Conservation (phyloP, 1,284 basidiomycete genomes). For the Ganoderma sinense region DNA sequence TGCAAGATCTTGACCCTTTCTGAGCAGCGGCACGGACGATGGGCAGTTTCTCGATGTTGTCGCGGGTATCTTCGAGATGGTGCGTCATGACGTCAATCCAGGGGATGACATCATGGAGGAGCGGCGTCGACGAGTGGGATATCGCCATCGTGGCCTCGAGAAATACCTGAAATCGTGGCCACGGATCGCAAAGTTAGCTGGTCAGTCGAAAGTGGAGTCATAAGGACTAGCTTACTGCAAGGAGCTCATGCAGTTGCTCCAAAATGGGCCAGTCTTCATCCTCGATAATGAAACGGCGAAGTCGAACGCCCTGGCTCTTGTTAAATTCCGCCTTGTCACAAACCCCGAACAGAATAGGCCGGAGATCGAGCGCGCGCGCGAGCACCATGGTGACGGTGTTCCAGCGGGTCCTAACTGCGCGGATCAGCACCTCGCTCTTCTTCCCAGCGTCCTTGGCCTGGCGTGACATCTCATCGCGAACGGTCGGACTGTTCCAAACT, state of each 20-base stretch:
- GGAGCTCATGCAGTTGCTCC: too few species aligned
- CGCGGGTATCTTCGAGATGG: slow-evolving; percentile 29
- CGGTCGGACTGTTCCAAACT: not conserved
- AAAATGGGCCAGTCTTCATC: too few species aligned
- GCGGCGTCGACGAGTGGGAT: slow-evolving; percentile 20
- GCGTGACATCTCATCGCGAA: not conserved
- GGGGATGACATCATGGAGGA: slow-evolving; percentile 35
- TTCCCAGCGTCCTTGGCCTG: not conserved
- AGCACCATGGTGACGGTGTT: not conserved
- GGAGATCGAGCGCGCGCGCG: not conserved
- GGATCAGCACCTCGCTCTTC: not conserved
- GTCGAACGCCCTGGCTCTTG: too few species aligned
- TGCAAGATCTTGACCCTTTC: slow-evolving; percentile 38
- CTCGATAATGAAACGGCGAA: too few species aligned
- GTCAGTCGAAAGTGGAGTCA: too few species aligned
- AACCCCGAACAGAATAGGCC: not conserved
- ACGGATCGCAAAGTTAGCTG: too few species aligned
- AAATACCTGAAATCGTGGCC: not conserved
- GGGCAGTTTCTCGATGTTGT: slow-evolving; percentile 3
- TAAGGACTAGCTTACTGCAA: too few species aligned
- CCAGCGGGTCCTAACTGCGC: not conserved
- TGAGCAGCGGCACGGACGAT: slow-evolving; percentile 32
- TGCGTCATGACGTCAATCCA: slow-evolving; percentile 35
- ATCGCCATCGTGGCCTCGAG: slow-evolving; percentile 20
- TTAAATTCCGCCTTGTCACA: not conserved